Evolutionary conservation across 2,329 filamentous ascomycete genomes (phyloP).

Genomic region (Chaetomiaceae sp.): DNA sequence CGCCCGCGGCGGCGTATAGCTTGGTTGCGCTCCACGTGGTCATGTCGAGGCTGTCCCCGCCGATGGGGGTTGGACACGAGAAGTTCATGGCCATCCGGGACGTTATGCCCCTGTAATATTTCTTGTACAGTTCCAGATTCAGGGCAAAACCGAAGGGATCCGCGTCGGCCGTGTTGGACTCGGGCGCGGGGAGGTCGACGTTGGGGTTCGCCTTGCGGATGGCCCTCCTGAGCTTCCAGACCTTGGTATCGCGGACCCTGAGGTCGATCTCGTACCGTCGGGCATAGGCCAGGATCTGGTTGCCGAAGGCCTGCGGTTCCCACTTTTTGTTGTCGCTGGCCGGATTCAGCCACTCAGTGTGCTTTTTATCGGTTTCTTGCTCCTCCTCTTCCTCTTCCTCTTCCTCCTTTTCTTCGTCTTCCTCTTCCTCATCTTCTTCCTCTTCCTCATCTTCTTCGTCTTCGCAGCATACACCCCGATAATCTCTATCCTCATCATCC

Average conservation of each 20-base stretch:
- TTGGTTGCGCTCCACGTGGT: slow-evolving; percentile 33
- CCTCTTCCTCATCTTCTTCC: too few relatives aligned
- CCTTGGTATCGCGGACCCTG: too few relatives aligned
- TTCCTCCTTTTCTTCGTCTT: too few relatives aligned
- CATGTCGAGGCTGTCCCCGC: slow-evolving; percentile 33
- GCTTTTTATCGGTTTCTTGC: too few relatives aligned
- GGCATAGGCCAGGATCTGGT: slow-evolving; percentile 33
- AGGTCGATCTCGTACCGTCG: slow-evolving; percentile 32
- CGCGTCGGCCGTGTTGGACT: slow-evolving; percentile 24
- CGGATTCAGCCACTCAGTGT: slow-evolving; percentile 12
- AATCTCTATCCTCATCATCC: too few relatives aligned
- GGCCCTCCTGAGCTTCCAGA: slow-evolving; percentile 23
- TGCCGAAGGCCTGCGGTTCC: slow-evolving; percentile 25
- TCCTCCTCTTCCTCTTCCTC: too few relatives aligned
- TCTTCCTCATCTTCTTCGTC: too few relatives aligned
- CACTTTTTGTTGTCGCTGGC: slow-evolving; percentile 22
- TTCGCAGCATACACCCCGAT: too few relatives aligned
- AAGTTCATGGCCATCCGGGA: slow-evolving; percentile 2
- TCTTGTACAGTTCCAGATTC: slow-evolving; percentile 17
- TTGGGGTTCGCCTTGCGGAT: slow-evolving; percentile 7
- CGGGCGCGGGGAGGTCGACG: slow-evolving; percentile 21
- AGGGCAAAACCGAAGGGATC: slow-evolving; percentile 16
- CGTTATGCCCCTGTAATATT: slow-evolving; percentile 6
- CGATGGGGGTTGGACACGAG: slow-evolving; percentile 25
- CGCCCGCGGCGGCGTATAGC: slow-evolving; percentile 31